phyloP scores from a whole-genome alignment of 2,329 filamentous ascomycete species.

The Alternaria viburni region DNA sequence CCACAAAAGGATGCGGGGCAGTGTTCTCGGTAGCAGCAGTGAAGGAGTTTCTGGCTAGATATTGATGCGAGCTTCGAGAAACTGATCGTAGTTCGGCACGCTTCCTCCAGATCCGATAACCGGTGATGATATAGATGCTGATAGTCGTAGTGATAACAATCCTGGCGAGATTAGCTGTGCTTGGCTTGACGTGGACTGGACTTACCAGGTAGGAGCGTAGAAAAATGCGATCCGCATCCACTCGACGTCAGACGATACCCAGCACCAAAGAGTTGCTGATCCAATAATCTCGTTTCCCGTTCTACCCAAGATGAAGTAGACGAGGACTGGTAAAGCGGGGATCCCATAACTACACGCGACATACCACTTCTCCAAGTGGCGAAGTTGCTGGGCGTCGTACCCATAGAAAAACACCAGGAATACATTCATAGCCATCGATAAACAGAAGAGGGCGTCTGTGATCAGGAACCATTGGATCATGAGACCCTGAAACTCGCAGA shows the following conservation, averaged over 20 bases:
- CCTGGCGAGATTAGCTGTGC: constrained; percentile 27
- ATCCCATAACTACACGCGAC: constrained; percentile 73
- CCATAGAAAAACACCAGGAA: constrained; percentile 81
- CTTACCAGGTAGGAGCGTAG: constrained; percentile 73
- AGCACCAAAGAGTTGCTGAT: constrained; percentile 81
- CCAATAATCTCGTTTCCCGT: constrained; percentile 69
- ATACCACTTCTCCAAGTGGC: constrained; percentile 74
- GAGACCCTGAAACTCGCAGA: constrained; percentile 80
- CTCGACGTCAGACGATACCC: constrained; percentile 72
- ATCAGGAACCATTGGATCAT: constrained; percentile 75
- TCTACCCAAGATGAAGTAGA: constrained; percentile 69
- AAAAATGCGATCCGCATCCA: constrained; percentile 76
- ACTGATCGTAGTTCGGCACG: constrained; percentile 59
- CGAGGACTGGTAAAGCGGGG: constrained; percentile 71
- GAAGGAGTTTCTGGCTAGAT: not conserved
- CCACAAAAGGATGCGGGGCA: constrained; percentile 53
- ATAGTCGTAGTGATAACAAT: constrained; percentile 66
- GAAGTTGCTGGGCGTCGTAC: constrained; percentile 69
- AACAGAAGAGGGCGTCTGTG: constrained; percentile 21
- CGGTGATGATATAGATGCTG: constrained; percentile 70
- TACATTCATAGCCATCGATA: constrained; percentile 78
- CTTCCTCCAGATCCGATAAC: constrained; percentile 70
- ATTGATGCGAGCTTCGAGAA: constrained; percentile 15
- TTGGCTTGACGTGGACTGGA: not conserved
- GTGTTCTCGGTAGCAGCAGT: constrained; percentile 21